Evolutionary conservation across 1,284 basidiomycete genomes (phyloP), one percentile per base, ranked within the genome.

Genomic region (Chalciporus sp.): DNA sequence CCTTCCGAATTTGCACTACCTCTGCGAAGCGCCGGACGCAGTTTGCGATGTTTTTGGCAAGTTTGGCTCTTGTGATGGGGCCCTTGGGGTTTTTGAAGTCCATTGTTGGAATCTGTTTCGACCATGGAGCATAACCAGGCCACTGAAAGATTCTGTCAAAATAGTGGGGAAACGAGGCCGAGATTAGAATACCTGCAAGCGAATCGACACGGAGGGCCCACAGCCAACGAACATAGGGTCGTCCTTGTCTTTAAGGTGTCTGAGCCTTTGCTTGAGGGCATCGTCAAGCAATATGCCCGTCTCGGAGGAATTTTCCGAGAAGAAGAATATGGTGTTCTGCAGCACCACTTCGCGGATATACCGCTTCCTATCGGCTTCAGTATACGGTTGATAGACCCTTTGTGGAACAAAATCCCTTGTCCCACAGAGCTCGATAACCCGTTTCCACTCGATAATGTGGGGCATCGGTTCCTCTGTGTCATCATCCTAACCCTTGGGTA

Each of bases 111-210:
- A 90, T 90, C 65, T 90, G 88, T 51, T 84, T 78, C 53, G 83
- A 86, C 86, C 86, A 90, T 40, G 81, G 75, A n/a, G 80, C 73
- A 60, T 89, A 90, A 0, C 88, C 86, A 7, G 86, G 86, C 88
- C 88, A 90, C 87, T 90, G 14, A 3, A 41, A 7, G 31, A 40
- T 19, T 47, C 60, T 41, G 57, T 40, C 43, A 42, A 52, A 26
- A 11, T 41, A 45, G 51, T 20, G 35, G 3, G 17, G n/a, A 17
- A 6, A 14, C 26, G 16, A 49, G 16, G 55, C 20, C 49, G 49
- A 42, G 39, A 8, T 17, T 10, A 3, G 19, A 47, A 60, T 62
- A 85, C 88, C 75, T 86, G 85, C 17, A 90, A 73, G 27, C 88
- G 80, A 52, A 90, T 85, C 1, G 87, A 89, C 26, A 90, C 85